Evolutionary conservation across 2,329 filamentous ascomycete genomes (phyloP).

Genomic region (Venturia carpophila): DNA sequence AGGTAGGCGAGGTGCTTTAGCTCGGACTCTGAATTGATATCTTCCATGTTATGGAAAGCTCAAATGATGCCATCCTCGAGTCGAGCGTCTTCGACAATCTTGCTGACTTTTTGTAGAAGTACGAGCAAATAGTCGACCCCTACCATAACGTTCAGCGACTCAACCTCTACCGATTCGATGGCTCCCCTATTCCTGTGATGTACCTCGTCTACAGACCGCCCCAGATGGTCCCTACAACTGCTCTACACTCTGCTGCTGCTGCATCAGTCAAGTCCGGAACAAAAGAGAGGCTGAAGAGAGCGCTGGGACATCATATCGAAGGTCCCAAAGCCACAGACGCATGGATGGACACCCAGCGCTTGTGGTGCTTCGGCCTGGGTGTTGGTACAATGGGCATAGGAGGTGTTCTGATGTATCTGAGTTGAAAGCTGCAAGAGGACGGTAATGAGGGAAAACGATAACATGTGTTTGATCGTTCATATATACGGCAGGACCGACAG

Average conservation of each 20-base stretch:
- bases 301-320: slow-evolving; percentile 29
- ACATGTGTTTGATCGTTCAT: not conserved
- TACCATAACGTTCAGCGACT: slow-evolving; percentile 57
- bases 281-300: slow-evolving; percentile 23
- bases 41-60: not conserved
- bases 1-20: slow-evolving; percentile 35
- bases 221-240: slow-evolving; percentile 61
- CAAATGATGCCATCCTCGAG: not conserved
- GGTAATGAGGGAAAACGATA: not conserved
- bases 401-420: slow-evolving; percentile 30
- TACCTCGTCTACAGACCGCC: slow-evolving; percentile 57
- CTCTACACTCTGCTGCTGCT: slow-evolving; percentile 49
- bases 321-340: slow-evolving; percentile 35
- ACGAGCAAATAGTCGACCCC: slow-evolving; percentile 45
- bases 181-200: slow-evolving; percentile 58
- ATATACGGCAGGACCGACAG: not conserved
- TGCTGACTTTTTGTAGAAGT: slow-evolving; percentile 30
- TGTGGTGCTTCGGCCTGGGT: slow-evolving; percentile 45
- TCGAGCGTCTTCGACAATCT: not conserved
- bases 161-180: slow-evolving; percentile 57
- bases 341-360: slow-evolving; percentile 35
- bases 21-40: not conserved
- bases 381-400: slow-evolving; percentile 38
- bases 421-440: not conserved
- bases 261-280: slow-evolving; percentile 32